phyloP scores from a whole-genome alignment of 257 asterid genomes.

The Solanum etuberosum region DNA sequence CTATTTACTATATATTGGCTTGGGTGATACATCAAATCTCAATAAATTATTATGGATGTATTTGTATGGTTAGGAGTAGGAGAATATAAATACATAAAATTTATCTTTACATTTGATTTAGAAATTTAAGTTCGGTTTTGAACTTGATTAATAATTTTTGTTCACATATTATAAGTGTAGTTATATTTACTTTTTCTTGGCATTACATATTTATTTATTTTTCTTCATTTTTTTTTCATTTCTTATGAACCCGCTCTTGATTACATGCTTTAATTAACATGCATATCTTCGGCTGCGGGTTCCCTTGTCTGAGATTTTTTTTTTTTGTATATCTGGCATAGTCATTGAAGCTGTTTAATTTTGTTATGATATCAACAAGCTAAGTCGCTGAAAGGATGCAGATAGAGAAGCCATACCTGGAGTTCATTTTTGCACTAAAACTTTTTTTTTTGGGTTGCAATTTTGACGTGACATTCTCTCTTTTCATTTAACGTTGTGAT shows the following conservation, averaged over 20 bases:
- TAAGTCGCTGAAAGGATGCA: background rate
- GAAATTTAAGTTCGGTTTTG: background rate
- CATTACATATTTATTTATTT: background rate
- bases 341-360: background rate
- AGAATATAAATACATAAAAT: background rate
- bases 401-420: background rate
- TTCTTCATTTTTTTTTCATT: background rate
- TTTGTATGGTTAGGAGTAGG: background rate
- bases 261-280: background rate
- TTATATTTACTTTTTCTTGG: background rate
- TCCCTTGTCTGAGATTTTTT: no score
- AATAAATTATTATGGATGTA: background rate
- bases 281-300: background rate
- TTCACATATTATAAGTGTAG: background rate
- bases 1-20: background rate
- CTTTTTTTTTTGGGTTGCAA: background rate
- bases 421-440: background rate
- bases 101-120: background rate
- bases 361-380: background rate
- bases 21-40: background rate
- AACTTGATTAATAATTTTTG: background rate
- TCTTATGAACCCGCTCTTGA: background rate
- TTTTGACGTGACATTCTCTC: background rate
- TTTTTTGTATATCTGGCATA: background rate
- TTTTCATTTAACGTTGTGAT: background rate